Base-by-base conservation (phyloP, 148 eudicot species). In the Diospyros lotus region DNA sequence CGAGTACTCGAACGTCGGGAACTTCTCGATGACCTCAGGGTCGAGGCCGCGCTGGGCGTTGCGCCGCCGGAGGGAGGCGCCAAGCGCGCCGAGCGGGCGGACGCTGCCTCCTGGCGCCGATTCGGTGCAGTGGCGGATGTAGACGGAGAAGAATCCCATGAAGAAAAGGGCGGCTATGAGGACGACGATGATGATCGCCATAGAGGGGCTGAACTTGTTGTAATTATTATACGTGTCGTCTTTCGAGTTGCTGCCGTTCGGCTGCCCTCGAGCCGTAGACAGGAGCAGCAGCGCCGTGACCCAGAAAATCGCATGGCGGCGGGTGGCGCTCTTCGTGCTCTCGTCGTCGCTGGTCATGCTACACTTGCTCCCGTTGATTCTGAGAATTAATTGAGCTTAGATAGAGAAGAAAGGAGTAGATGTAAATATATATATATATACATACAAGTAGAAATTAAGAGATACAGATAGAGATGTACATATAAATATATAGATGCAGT, bases 101-200 rank as follows among this genome's bases (percentile, higher is more conserved):
- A 76, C 71, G 60, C 60, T 79, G 9, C 63, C 46, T 4, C 67
- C 59, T 64, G 63, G 75, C 46, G 10, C 74, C n/a, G 73, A 17
- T 5, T 61, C 77, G 3, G 89, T 9, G 81, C 97, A 86, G 83
- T 84, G 84, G 39, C 97, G 97, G 77, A 91, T 81, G 77, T 86
- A 89, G 13, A 91, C 84, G 9, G 89, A 84, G 86, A 91, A 89
- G 74, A 89, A 86, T 2, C 86, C 92, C 85, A 88, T 86, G 77
- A 89, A 77, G 74, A 89, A 89, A 4, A 91, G 85, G 0, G 97
- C 89, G 0, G 87, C 84, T 0, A 89, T 66, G 0, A 91, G 79
- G 39, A 85, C 81, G 8, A 82, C 81, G 38, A 91, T 81, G 66
- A 91, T 82, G 0, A 85, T 71, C 2, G 89, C 90, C 80, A 89